A percentile compares a stretch with the other conserved stretches of the same genome.
These are phyloP conservation scores for Geoglossum cookeanum DNA, from an alignment of 2,329 filamentous ascomycete species.

Conservation along the genomic window DNA sequence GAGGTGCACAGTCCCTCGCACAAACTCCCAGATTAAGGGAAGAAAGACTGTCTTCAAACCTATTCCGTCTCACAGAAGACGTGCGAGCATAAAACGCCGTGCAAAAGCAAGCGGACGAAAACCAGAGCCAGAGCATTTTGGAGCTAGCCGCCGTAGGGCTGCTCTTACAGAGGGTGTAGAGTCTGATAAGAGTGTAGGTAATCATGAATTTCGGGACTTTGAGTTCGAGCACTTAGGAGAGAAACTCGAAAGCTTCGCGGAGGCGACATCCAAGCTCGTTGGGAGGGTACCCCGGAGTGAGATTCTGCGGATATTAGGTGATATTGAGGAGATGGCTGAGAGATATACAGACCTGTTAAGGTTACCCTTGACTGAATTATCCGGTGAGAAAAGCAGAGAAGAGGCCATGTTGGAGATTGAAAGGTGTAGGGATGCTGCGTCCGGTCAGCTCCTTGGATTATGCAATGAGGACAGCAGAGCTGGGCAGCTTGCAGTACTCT, in stretches of 20 bases:
- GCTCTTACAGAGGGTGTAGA: background rate
- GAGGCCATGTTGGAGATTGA: background rate
- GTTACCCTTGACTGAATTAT: background rate
- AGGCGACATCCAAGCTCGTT: background rate
- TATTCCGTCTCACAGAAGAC: background rate
- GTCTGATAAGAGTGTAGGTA: background rate
- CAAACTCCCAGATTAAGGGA: background rate
- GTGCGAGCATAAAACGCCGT: background rate
- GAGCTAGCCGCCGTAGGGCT: background rate
- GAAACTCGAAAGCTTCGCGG: background rate
- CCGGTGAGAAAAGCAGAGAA: background rate
- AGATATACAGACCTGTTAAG: background rate
- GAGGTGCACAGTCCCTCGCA: background rate
- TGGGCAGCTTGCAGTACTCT: background rate
- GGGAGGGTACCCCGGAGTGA: background rate
- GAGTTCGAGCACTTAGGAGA: background rate
- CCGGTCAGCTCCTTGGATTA: background rate
- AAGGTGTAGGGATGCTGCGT: background rate
- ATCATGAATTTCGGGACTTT: background rate
- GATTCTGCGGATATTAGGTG: background rate
- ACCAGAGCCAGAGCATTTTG: background rate
- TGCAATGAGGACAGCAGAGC: background rate
- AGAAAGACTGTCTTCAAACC: background rate
- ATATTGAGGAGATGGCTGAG: constrained; percentile 1
- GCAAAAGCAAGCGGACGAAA: background rate